Percentiles rank a stretch among this genome's conserved stretches.
Evolutionary conservation across 192 early-diverging fungal genomes (phyloP).

Genomic region (Coemansia erecta): DNA sequence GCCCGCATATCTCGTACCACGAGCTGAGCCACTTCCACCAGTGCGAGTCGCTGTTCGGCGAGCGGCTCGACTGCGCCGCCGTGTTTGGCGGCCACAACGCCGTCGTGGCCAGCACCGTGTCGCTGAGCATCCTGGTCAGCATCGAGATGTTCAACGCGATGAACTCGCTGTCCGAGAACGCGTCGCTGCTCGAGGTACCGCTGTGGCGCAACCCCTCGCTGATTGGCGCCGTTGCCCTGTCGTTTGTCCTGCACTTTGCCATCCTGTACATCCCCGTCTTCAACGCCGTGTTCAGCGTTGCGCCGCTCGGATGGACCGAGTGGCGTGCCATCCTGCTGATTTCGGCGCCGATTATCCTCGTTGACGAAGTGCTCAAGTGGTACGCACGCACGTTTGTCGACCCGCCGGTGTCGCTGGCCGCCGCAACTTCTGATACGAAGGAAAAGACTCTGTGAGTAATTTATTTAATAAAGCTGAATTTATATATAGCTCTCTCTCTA

Average conservation of each 20-base stretch:
- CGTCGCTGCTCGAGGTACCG: slow-evolving; percentile 86
- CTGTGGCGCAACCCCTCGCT: slow-evolving; percentile 90
- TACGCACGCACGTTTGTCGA: slow-evolving; percentile 57
- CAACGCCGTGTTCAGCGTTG: slow-evolving; percentile 84
- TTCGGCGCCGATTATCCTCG: slow-evolving; percentile 84
- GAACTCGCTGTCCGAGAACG: slow-evolving; percentile 95
- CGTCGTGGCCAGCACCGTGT: slow-evolving; percentile 90
- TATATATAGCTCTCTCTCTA: too few relatives aligned
- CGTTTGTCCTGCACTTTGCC: slow-evolving; percentile 92
- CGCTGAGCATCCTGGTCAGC: slow-evolving; percentile 89
- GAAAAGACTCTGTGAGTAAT: slow-evolving; percentile 28
- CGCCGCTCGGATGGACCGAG: slow-evolving; percentile 80
- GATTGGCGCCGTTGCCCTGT: slow-evolving; percentile 76
- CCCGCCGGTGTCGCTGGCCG: slow-evolving; percentile 19
- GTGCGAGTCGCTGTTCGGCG: slow-evolving; percentile 82
- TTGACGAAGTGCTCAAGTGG: slow-evolving; percentile 92
- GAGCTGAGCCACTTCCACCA: slow-evolving; percentile 94
- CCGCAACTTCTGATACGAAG: not conserved
- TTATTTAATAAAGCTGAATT: not conserved
- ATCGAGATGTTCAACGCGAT: slow-evolving; percentile 99
- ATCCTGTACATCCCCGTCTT: slow-evolving; percentile 99
- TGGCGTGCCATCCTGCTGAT: slow-evolving; percentile 90
- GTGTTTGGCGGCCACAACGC: slow-evolving; percentile 82
- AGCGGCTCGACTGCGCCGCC: slow-evolving; percentile 77
- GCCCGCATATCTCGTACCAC: slow-evolving; percentile 84